Base-by-base conservation (phyloP, 164 flowering plant genomes). In the Sedum album region DNA sequence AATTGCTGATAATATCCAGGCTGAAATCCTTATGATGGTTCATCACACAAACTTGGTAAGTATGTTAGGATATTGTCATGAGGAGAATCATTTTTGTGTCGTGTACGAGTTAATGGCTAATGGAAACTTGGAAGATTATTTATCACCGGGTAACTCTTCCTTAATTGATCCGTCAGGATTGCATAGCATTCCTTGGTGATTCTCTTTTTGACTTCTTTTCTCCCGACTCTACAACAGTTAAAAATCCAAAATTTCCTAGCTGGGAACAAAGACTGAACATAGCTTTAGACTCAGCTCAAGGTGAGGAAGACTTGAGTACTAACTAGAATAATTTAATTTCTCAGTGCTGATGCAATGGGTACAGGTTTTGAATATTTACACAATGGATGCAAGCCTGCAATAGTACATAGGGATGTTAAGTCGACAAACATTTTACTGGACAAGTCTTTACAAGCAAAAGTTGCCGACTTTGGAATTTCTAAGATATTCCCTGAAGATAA, bases 291-390 rank as follows among this genome's bases (percentile, higher is more conserved):
- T 25, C 70, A 55, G 42, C 65, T 53, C 30, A 51, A 53, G 62
- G 46, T 57, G 25, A 31, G 6, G n/a, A 31, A 62, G 5, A 66
- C 6, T 6, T 17, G 48, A 53, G 8, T 53, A 53, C 14, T 1
- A 21, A 53, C 14, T 21, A 11, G 48, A 44, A 11, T 44, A 1
- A 14, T 21, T 53, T 6, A 21, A 23, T 20, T 49, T 44, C 18
- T 3, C 0, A 3, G 48, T 44, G 48, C 48, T 66, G 26, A 26
- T 21, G 9, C 66, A 21, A 11, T 64, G 66, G 44, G 14, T 70
- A 68, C 35, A 76, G 82, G 77, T 14, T 65, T 79, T 60, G 79
- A 79, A 55, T 79, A 79, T 60, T 38, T 79, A 53, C 79, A 79
- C 49, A 38, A 36, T 65, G 77, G 77, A n/a, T 72, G 72, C 41